Conservation (phyloP, 192 early-diverging fungal species). For the Linderina pennispora region DNA sequence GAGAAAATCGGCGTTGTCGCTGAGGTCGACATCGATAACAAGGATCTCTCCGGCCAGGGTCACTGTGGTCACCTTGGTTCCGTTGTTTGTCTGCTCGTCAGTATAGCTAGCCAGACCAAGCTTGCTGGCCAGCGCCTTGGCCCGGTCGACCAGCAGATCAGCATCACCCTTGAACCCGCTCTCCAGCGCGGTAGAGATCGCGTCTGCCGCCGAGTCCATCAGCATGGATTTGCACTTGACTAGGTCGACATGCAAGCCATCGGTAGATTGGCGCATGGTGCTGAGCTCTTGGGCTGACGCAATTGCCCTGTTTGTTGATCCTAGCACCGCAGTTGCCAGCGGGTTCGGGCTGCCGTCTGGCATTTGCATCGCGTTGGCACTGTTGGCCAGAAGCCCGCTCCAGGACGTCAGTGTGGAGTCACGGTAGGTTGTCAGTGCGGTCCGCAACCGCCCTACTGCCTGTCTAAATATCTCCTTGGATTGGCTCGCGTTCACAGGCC, state of each 20-base stretch:
- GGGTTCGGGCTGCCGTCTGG: neutral
- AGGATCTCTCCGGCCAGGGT: constrained; percentile 37
- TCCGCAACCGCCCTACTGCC: constrained; percentile 24
- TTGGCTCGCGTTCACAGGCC: constrained; percentile 26
- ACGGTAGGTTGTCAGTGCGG: constrained; percentile 19
- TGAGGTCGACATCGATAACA: constrained; percentile 43
- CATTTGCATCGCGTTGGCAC: too few relatives aligned
- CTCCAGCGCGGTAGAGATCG: constrained; percentile 15
- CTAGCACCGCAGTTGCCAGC: neutral
- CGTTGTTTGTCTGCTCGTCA: constrained; percentile 15
- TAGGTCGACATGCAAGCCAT: constrained; percentile 24
- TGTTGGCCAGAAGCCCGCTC: neutral
- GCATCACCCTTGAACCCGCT: neutral
- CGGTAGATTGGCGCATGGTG: constrained; percentile 28
- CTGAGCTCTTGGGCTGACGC: constrained; percentile 27
- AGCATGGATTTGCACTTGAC: constrained; percentile 10
- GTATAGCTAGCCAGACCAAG: constrained; percentile 36
- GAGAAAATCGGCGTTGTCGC: constrained; percentile 3
- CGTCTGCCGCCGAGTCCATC: constrained; percentile 24
- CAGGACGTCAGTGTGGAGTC: constrained; percentile 34
- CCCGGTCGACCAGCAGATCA: constrained; percentile 17
- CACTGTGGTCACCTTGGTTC: constrained; percentile 24
- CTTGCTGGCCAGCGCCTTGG: constrained; percentile 17
- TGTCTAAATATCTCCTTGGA: constrained; percentile 16
- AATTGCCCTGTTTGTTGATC: constrained; percentile 8